A percentile compares a stretch with the other conserved stretches of the same genome.
Evolutionary conservation across 768 basidiomycete species (phyloP).

Genomic region (Gelatoporia subvermispora): DNA sequence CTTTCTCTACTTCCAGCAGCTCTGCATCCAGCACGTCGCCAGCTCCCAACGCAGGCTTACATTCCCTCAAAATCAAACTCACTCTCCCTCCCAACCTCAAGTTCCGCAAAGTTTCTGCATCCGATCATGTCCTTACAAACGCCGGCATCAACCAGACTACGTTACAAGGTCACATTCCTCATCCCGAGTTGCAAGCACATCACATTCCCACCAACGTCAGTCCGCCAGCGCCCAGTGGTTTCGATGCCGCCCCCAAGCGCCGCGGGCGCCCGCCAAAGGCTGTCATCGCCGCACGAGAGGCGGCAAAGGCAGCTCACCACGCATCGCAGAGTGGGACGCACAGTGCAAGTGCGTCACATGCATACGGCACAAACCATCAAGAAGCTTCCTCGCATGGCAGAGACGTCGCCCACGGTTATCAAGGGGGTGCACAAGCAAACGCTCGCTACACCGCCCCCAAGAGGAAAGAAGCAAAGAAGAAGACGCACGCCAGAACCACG

Average conservation of each 20-base stretch:
- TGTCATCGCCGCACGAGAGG: slow-evolving; percentile 31
- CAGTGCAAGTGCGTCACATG: slow-evolving; percentile 18
- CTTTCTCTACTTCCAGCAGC: slow-evolving; percentile 33
- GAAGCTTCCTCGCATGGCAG: neutral
- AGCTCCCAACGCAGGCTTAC: slow-evolving; percentile 23
- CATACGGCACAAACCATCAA: slow-evolving; percentile 5
- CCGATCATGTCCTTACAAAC: neutral
- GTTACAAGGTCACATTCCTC: slow-evolving; percentile 6
- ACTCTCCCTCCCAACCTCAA: slow-evolving; percentile 53
- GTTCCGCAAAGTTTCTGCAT: slow-evolving; percentile 15
- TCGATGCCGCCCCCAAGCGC: slow-evolving; percentile 35
- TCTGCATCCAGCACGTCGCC: slow-evolving; percentile 25
- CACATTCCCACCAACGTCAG: slow-evolving; percentile 14
- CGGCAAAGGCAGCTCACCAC: slow-evolving; percentile 15
- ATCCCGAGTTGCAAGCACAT: slow-evolving; percentile 25
- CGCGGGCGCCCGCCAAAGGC: slow-evolving; percentile 55
- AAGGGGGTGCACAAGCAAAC: neutral
- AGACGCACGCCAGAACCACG: slow-evolving; percentile 32
- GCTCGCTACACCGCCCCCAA: slow-evolving; percentile 27
- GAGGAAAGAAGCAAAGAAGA: slow-evolving; percentile 25
- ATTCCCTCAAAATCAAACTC: slow-evolving; percentile 69
- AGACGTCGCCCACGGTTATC: neutral
- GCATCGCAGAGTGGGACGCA: neutral
- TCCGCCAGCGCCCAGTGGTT: slow-evolving; percentile 8
- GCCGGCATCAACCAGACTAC: neutral